A percentile compares a stretch with the other conserved stretches of the same genome.
Conservation (phyloP, 2,329 filamentous ascomycete genomes). For the Xylaria sp. region DNA sequence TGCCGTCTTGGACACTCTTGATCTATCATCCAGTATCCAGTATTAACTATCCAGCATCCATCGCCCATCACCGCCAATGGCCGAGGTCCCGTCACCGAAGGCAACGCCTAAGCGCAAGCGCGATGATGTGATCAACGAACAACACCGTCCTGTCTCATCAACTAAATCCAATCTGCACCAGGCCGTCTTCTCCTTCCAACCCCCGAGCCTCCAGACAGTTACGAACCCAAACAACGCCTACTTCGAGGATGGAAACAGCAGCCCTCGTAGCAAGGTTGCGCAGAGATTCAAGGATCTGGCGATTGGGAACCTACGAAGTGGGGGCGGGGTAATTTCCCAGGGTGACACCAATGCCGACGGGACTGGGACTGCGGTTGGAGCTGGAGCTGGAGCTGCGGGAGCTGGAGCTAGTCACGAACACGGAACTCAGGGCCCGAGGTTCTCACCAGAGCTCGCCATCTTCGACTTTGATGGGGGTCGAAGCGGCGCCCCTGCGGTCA, state of each 20-base stretch:
- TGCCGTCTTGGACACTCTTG: not conserved
- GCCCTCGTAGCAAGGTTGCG: conserved; percentile 56
- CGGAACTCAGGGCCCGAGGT: conserved; percentile 9
- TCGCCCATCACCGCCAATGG: conserved; percentile 14
- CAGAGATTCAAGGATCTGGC: conserved; percentile 56
- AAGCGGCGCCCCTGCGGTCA: conserved; percentile 13
- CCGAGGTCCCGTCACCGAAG: conserved; percentile 27
- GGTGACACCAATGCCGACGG: conserved; percentile 15
- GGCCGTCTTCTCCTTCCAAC: conserved; percentile 50
- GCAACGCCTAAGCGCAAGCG: conserved; percentile 53
- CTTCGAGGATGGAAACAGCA: conserved; percentile 51
- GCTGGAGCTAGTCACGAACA: conserved; percentile 14
- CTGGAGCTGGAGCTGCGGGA: conserved; percentile 11
- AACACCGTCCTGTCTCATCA: conserved; percentile 35
- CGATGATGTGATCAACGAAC: conserved; percentile 37
- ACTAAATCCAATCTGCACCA: conserved; percentile 24
- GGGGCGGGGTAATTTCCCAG: conserved; percentile 46
- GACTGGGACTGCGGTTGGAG: conserved; percentile 14
- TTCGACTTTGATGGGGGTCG: conserved; percentile 36
- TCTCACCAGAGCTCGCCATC: conserved; percentile 26
- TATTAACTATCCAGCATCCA: not conserved
- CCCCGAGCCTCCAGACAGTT: conserved; percentile 27
- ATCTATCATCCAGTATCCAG: not conserved
- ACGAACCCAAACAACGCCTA: conserved; percentile 24
- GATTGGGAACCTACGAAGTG: conserved; percentile 39